Base-by-base conservation (phyloP, 1,139 yeast species). In the Yamadazyma friedrichii region DNA sequence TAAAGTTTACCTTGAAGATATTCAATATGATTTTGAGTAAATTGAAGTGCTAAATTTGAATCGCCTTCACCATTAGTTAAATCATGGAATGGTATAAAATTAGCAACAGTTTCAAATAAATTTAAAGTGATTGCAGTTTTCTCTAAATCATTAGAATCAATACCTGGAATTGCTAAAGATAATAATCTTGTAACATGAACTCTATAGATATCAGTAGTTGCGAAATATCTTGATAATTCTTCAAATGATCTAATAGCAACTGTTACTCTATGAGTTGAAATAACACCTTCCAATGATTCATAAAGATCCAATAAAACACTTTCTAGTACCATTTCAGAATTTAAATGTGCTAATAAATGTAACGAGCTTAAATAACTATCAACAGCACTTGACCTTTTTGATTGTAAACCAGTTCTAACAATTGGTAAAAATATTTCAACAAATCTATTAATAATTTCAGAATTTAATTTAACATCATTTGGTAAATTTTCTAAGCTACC, bases 71-170 rank as follows among this genome's bases (percentile, higher is more conserved):
- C 78, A 9, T 58, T 51, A 2, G 76, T 63, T 22, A 84, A 55
- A 50, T 80, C 84, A 31, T 70, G 65, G 49, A 89, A 72, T 1
- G 97, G 97, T 3, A 87, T 78, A 47, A 82, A 84, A 11, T 84
- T 71, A 0, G 91, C 83, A 25, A 85, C 77, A 0, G 88, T 74
- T 10, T 88, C 84, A 46, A 93, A 75, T 17, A 87, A 76, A 46
- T 83, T 80, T 38, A 91, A 65, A 0, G 96, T 79, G 40, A 79
- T 74, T 27, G 83, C 70, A 0, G 96, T 84, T 56, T 91, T 81
- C 22, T 72, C 76, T 41, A 89, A 71, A 61, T 93, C 98, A 59
- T 91, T 93, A 1, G 94, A 80, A 58, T 93, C 98, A 35, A 93
- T 82, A 16, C 95, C 96, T 0, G 91, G 88, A 11, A 91, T 61